Conservation (phyloP, 192 early-diverging fungal species). For the Coemansia sp. region DNA sequence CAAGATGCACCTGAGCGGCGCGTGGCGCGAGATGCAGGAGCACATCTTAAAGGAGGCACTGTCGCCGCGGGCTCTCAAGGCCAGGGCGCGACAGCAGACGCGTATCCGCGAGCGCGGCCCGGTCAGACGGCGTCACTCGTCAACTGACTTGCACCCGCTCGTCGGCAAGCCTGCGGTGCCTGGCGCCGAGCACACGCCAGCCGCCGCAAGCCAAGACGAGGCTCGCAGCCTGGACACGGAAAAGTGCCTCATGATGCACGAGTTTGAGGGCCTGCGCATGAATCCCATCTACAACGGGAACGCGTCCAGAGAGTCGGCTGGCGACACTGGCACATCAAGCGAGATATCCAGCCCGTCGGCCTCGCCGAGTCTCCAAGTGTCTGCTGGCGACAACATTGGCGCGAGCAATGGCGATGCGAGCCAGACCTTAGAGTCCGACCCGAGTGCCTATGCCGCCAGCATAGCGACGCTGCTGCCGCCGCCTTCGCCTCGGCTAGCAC, state of each 20-base stretch:
- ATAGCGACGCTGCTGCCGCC: conserved; percentile 5
- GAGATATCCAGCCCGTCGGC: conserved; percentile 8
- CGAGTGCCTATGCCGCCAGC: background rate
- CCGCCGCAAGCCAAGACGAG: conserved; percentile 28
- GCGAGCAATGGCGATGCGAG: background rate
- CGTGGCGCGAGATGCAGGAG: conserved; percentile 80
- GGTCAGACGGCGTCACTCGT: conserved; percentile 59
- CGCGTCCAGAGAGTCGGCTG: conserved; percentile 26
- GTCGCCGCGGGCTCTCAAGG: conserved; percentile 80
- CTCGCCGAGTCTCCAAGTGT: conserved; percentile 6
- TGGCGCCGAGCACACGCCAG: conserved; percentile 8
- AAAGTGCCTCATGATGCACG: conserved; percentile 29
- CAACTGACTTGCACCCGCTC: conserved; percentile 55
- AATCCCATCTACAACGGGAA: conserved; percentile 38
- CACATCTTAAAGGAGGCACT: conserved; percentile 91
- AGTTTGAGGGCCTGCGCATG: conserved; percentile 41
- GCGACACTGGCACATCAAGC: conserved; percentile 14
- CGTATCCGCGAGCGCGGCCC: conserved; percentile 38
- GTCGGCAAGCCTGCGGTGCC: conserved; percentile 15
- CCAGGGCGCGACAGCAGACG: conserved; percentile 69
- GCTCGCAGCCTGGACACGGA: conserved; percentile 45
- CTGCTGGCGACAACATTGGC: conserved; percentile 11
- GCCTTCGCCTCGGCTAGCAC: background rate
- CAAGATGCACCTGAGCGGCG: conserved; percentile 55
- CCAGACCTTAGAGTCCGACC: background rate